These are phyloP conservation scores for Ustilago trichophora DNA, from an alignment of 1,284 basidiomycete genomes.

Conservation along the genomic window DNA sequence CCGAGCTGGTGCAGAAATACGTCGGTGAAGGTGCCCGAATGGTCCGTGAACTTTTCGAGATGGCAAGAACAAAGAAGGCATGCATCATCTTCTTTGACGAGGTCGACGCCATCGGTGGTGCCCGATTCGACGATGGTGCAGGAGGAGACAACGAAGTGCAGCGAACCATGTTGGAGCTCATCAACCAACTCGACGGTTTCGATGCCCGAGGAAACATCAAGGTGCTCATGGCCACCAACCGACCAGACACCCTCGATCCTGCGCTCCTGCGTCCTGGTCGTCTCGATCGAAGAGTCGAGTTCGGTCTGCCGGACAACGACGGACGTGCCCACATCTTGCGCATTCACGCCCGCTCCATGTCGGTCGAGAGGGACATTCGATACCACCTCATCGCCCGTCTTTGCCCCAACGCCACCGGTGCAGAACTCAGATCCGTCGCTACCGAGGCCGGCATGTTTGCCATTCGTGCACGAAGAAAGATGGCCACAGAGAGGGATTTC, in stretches of 20 bases:
- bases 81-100: constrained; percentile 99
- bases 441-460: constrained; percentile 99
- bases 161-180: constrained; percentile 98
- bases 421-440: constrained; percentile 93
- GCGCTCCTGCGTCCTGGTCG: constrained; percentile 94
- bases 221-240: constrained; percentile 98
- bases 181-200: constrained; percentile 98
- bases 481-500: constrained; percentile 97
- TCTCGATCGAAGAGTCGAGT: constrained; percentile 94
- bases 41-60: constrained; percentile 98
- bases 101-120: constrained; percentile 95
- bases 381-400: constrained; percentile 96
- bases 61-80: constrained; percentile 98
- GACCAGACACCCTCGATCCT: constrained; percentile 97
- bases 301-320: constrained; percentile 92
- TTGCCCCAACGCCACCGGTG: constrained; percentile 97
- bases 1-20: constrained; percentile 98
- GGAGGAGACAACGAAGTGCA: constrained; percentile 99
- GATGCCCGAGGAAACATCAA: constrained; percentile 99
- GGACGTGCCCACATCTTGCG: constrained; percentile 95
- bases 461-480: constrained; percentile 93
- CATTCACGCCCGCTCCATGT: constrained; percentile 97
- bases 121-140: constrained; percentile 98
- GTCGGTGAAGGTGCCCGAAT: constrained; percentile 98
- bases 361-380: constrained; percentile 93